Percentiles rank a stretch among this genome's conserved stretches.
phyloP scores from a whole-genome alignment of 345 rosid species.

The Lumnitzera racemosa region DNA sequence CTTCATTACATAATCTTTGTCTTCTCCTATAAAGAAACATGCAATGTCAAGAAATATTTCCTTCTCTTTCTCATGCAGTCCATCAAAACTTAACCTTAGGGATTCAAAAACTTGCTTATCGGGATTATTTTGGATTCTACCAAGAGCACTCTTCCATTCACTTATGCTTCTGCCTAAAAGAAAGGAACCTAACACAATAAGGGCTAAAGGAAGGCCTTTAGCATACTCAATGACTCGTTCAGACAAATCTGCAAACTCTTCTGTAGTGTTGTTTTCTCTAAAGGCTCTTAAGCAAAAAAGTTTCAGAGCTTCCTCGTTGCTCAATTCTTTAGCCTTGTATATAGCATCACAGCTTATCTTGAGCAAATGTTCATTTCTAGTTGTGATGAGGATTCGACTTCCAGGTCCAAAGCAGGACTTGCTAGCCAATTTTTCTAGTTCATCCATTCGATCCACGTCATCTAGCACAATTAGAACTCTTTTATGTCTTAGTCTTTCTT shows the following conservation, averaged over 20 bases:
- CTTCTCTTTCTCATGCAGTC: background rate
- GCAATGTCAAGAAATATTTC: slow-evolving; percentile 2
- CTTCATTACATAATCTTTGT: background rate
- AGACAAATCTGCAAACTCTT: background rate
- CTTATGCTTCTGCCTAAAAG: background rate
- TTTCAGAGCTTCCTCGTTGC: background rate
- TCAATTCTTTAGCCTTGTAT: background rate
- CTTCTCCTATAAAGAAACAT: background rate
- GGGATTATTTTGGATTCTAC: background rate
- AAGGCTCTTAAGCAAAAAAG: slow-evolving; percentile 8
- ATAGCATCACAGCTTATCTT: background rate
- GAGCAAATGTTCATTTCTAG: slow-evolving; percentile 10
- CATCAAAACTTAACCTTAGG: background rate
- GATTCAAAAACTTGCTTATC: background rate
- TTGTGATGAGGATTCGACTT: slow-evolving; percentile 13
- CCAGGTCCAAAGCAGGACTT: slow-evolving; percentile 6
- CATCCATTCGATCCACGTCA: slow-evolving; percentile 8
- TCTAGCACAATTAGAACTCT: slow-evolving; percentile 8
- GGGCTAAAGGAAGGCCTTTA: background rate
- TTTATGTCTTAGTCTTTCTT: background rate
- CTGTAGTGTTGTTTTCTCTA: background rate
- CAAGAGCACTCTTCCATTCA: background rate
- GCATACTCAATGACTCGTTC: background rate
- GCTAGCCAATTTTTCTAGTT: slow-evolving; percentile 2
- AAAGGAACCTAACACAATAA: background rate